These are phyloP conservation scores for Conringia planisiliqua DNA, from an alignment of 345 rosid genomes.

Conservation along the genomic window DNA sequence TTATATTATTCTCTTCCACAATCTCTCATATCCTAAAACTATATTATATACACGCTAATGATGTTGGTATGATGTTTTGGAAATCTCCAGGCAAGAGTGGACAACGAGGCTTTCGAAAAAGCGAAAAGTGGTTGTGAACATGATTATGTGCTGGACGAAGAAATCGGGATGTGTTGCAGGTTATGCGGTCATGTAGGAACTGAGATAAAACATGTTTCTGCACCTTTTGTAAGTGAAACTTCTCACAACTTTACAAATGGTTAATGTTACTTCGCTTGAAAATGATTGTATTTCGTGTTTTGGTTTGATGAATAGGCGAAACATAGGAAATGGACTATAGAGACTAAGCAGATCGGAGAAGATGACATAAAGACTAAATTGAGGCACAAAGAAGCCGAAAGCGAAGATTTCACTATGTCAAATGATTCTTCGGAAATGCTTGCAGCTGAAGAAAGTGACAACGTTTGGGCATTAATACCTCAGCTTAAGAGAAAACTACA, in stretches of 20 bases:
- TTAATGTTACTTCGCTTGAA: not conserved
- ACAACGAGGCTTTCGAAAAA: conserved; percentile 39
- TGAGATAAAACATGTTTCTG: conserved; percentile 69
- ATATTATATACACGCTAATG: not conserved
- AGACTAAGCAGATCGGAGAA: conserved; percentile 31
- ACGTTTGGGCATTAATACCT: conserved; percentile 85
- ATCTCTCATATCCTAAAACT: not conserved
- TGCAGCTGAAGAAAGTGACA: conserved; percentile 48
- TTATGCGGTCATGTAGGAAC: conserved; percentile 68
- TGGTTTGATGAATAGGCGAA: conserved; percentile 34
- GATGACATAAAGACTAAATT: conserved; percentile 38
- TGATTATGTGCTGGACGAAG: conserved; percentile 63
- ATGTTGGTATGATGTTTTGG: not conserved
- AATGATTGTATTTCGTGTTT: conserved; percentile 17
- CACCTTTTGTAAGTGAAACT: conserved; percentile 79
- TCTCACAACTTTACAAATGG: not conserved
- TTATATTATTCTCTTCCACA: not conserved
- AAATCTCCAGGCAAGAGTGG: conserved; percentile 42
- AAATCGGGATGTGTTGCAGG: conserved; percentile 68
- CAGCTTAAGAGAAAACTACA: conserved; percentile 65
- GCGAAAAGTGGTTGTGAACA: conserved; percentile 53
- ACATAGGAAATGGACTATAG: conserved; percentile 41
- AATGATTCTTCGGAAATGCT: conserved; percentile 29
- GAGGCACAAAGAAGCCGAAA: conserved; percentile 34
- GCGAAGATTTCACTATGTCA: conserved; percentile 27